These are phyloP conservation scores for Chenopodium berlandieri DNA, from an alignment of 148 eudicot genomes.

Conservation along the genomic window DNA sequence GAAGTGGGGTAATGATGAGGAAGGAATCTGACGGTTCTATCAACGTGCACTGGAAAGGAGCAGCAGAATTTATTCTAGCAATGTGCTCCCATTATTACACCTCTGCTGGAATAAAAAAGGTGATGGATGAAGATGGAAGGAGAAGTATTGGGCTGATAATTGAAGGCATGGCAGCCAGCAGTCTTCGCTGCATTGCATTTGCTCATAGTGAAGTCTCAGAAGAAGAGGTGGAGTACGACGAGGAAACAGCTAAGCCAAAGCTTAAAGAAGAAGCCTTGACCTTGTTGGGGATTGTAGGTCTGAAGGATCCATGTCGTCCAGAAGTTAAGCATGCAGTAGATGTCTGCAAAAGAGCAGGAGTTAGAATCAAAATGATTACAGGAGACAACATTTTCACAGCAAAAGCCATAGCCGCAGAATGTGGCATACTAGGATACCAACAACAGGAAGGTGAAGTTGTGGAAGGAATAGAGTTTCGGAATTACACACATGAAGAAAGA, in stretches of 20 bases:
- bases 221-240: conserved; percentile 24
- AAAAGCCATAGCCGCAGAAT: conserved; percentile 83
- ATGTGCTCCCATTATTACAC: conserved; percentile 54
- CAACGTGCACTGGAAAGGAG: conserved; percentile 87
- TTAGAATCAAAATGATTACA: conserved; percentile 74
- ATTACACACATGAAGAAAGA: conserved; percentile 62
- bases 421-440: conserved; percentile 59
- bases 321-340: conserved; percentile 64
- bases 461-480: conserved; percentile 67
- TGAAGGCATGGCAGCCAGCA: conserved; percentile 84
- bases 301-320: conserved; percentile 83
- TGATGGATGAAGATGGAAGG: conserved; percentile 45
- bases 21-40: conserved; percentile 36
- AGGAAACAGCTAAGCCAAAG: conserved; percentile 29
- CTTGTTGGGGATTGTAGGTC: conserved; percentile 72
- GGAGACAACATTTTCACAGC: conserved; percentile 88
- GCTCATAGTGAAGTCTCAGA: conserved; percentile 47
- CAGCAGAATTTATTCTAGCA: conserved; percentile 71
- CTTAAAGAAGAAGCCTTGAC: conserved; percentile 53
- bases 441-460: conserved; percentile 48
- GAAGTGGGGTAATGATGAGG: conserved; percentile 63
- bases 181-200: conserved; percentile 87
- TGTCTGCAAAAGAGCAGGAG: conserved; percentile 65
- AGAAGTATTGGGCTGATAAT: conserved; percentile 49
- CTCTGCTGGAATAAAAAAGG: conserved; percentile 30